phyloP scores from a whole-genome alignment of 78 protist species.

The Thecamonas trahens region DNA sequence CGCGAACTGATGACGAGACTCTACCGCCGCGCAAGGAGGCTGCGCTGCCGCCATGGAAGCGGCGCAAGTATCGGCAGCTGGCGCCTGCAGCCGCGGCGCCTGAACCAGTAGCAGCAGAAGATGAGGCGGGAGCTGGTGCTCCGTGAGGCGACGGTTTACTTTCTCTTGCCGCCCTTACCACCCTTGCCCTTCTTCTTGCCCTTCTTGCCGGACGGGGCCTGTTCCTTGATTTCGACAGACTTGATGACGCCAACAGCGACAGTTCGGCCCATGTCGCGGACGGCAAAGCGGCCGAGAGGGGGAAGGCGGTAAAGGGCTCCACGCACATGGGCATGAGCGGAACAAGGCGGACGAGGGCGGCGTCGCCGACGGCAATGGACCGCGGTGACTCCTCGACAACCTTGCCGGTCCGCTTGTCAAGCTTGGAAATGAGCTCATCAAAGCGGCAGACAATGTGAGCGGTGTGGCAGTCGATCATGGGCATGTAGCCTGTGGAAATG shows the following conservation, averaged over 20 bases:
- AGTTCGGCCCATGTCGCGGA: constrained; percentile 95
- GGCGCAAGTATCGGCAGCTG: no score
- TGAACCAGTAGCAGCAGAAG: no score
- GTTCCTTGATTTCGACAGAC: constrained; percentile 39
- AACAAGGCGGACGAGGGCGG: constrained; percentile 80
- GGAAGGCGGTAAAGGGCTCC: constrained; percentile 89
- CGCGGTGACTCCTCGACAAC: constrained; percentile 65
- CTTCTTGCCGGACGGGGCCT: constrained; percentile 2
- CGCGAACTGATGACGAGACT: no score
- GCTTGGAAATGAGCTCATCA: constrained; percentile 67
- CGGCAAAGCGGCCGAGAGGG: constrained; percentile 97
- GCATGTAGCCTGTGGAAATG: constrained; percentile 88
- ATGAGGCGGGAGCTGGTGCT: no score
- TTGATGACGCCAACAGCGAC: constrained; percentile 97
- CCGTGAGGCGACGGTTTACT: background rate
- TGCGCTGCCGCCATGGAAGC: no score
- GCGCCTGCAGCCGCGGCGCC: no score
- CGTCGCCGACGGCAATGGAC: constrained; percentile 80
- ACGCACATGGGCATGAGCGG: constrained; percentile 95
- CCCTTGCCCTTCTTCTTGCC: background rate
- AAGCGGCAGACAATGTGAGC: constrained; percentile 95
- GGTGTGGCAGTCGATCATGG: constrained; percentile 95
- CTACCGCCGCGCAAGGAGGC: no score
- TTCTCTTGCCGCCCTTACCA: background rate
- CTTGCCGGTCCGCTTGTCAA: constrained; percentile 88